Base-by-base conservation (phyloP, 192 early-diverging fungal species). In the Radiomyces spectabilis region DNA sequence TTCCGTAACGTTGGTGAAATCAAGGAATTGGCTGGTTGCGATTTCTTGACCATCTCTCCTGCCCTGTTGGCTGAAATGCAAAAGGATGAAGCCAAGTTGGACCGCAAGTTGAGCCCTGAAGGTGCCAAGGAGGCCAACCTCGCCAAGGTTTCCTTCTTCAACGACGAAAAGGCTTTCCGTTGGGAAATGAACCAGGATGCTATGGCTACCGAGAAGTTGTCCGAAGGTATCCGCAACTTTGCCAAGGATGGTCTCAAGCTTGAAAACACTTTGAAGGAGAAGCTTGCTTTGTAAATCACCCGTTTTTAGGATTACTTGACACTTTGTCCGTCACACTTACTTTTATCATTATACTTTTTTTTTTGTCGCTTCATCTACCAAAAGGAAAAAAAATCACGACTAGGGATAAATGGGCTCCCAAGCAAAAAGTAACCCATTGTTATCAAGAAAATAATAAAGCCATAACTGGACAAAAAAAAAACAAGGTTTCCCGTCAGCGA, bases 181-280 rank as follows among this genome's bases (percentile, higher is more conserved):
- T 98, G 95, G 95, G 91, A 85, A 35, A 65, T 94, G 66, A 97
- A 98, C 78, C 86, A 97, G 73, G 94, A 94, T 68, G 73, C 87
- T 65, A 95, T 95, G 92, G 94, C 95, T 43, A 98, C 94, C 55
- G 92, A 97, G 78, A 95, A 97, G 79, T 77, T 98, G 33, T 82
- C 87, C 57, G 94, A 98, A 67, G 95, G 93, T 71, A 97, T 98
- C 69, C 89, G 94, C 69, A 97, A 95, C 69, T 98, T 98, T 73
- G 88, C 86, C 65, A 82, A 80, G 51, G 95, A 96, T 74, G 88
- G 83, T 33, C 68, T 68, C 55, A 89, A 86, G 74, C 77, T 89
- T 34, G 83, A 87, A 74, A 65, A 69, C 60, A 73, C 73, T 47
- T 74, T 91, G 49, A 68, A 64, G 47, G 66, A 76, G 59, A 83